Base-by-base conservation (phyloP, 2,329 filamentous ascomycete species). In the Ascochyta pisi region DNA sequence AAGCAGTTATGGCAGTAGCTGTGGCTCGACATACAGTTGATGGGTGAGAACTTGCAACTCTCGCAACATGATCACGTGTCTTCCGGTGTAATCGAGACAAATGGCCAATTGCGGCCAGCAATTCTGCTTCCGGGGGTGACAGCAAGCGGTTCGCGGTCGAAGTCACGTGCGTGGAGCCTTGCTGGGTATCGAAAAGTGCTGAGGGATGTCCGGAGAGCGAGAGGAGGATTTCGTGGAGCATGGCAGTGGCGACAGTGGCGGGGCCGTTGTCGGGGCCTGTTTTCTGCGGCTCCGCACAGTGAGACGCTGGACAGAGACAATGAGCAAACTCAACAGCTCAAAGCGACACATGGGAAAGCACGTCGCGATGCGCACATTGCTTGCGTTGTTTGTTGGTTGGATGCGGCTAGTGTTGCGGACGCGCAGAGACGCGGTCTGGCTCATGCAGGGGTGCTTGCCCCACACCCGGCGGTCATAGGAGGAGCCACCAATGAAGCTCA, bases 211-310 rank as follows among this genome's bases (percentile, higher is more conserved):
- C 94, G 69, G 93, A 96, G 77, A 98, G 88, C 76, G 93, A 94
- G 77, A 99, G 89, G 77, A 98, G 87, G 80, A 99, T 92, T 83
- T 99, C 95, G 85, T 98, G 95, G 76, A 99, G 90, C 95, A 99
- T 99, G 67, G 69, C 50, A 54, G 59, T 16, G 69, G 67, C n/a
- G 52, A 45, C 19, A 49, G 42, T 19, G 58, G 55, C 34, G 57
- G 45, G 43, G 45, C 35, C 48, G 51, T 55, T 24, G 45, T 49
- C 31, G 46, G 57, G 13, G 59, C 48, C 37, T 51, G 53, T 38
- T 52, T 58, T 43, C 57, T 52, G 38, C 63, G 58, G 44, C 51
- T 53, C 40, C 53, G 46, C 41, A 50, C 46, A 15, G 63, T 56
- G 34, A 63, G 54, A 48, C 62, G 67, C 58, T 74, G 68, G 23